Evolutionary conservation across 345 rosid species (phyloP), one percentile per base, ranked within the genome.

Genomic region (Hirschfeldia incana): DNA sequence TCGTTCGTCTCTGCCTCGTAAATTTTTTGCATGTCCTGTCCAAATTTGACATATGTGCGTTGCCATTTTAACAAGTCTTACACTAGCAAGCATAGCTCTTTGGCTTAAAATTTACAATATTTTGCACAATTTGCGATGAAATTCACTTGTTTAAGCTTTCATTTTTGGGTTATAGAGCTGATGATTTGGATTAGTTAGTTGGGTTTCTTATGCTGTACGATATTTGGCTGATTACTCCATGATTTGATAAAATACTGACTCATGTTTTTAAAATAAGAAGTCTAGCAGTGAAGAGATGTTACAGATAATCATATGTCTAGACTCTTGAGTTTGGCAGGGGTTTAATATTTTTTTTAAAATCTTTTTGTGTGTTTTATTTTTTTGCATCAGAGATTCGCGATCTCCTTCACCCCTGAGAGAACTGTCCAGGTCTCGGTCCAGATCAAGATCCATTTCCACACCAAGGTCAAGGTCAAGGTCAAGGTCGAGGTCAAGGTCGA

Each of bases 401-500:
- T 59, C 32, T 26, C 63, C 32, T 59, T 26, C 63, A 59, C 63
- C 63, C 63, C 63, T 7, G 32, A 59, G 12, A 26, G 63, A 59
- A 59, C 32, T 59, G 32, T 59, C 63, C 63, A 59, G 32, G 63
- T 59, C 63, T 59, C 32, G 85, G 72, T 83, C 91, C 26, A 83
- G 94, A 55, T 87, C 97, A 8, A 79, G 86, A 13, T 86, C 90
- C 75, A 21, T 21, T 21, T 21, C 21, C 21, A 21, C 21, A 21
- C 21, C 21, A 21, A 57, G 28, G 78, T 79, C 90, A 9, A 78
- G 91, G 59, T 73, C 91, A 0, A 83, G 85, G 58, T 78, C 91
- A 4, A 82, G 90, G 64, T 86, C 97, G 1, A 83, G 92, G 60
- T 85, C 97, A 1, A 79, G 86, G 21, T 86, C 91, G 12, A 84